Base-by-base conservation (phyloP, 163 green algal genomes). In the Chlamydomonas reinhardtii region DNA sequence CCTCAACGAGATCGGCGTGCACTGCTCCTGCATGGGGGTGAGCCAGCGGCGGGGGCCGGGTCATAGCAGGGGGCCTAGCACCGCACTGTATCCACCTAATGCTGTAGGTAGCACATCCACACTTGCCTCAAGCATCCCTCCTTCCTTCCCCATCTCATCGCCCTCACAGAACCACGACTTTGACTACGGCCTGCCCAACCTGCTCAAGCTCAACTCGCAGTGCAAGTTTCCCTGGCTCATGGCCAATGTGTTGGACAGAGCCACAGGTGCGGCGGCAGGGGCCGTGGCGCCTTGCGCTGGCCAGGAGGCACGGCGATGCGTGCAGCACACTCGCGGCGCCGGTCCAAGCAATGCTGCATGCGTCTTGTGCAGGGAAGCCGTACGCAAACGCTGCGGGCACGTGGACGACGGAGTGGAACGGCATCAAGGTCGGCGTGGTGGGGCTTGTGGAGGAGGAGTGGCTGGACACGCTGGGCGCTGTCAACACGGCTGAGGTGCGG, bases 211-310 rank as follows among this genome's bases (percentile, higher is more conserved):
- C n/a, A 71, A 84, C 32, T 39, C 15, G 16, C 35, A 87, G 70
- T 97, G 91, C 65, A 90, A 89, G 48, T 97, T 97, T 77, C 94
- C 94, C 2, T 97, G 95, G 95, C 88, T 97, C 34, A 91, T 97
- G 74, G 84, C 79, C 48, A 97, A 97, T 84, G 91, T 97, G 64
- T 84, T 96, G 68, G 91, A 96, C 39, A 74, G 43, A 24, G 29
- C 72, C 1, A 97, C 95, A 56, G 86, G 88, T 62, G 43, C 5
- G 69, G 39, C 39, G 5, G 39, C n/a, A n/a, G n/a, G n/a, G n/a
- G n/a, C n/a, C n/a, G n/a, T n/a, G n/a, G n/a, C n/a, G n/a, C n/a
- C 39, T 48, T 48, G 8, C 39, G 39, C 5, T 48, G 39, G 39
- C 39, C 8, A 48, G 39, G 8, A 14, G 39, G n/a, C n/a, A n/a